Evolutionary conservation across 495 filamentous ascomycete species (phyloP), one percentile per base, ranked within the genome.

Genomic region (Aspergillus cristatus): DNA sequence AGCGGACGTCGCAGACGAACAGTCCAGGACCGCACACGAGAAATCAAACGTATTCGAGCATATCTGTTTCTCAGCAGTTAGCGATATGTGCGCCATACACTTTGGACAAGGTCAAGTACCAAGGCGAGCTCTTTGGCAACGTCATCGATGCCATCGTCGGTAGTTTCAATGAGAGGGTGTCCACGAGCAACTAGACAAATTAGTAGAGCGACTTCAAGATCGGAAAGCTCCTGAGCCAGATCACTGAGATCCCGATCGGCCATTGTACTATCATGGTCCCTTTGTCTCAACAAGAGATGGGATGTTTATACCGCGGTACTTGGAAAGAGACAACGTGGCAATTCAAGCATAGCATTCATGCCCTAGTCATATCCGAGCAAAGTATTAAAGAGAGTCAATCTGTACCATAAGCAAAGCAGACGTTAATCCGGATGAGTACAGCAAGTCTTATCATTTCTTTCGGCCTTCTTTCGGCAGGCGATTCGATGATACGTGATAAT

Each of bases 131-230:
- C 86, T 28, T 78, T 66, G 28, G 76, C 71, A 18, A 94, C 63
- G 40, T 75, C 69, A 53, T 82, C 65, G 30, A 89, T 52, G 37
- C 61, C 65, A 20, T 72, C 62, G 15, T 65, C 58, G 7, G 81
- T 78, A 28, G 83, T 82, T 58, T 82, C 79, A 50, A 97, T 77
- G 41, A 96, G 78, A 58, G 86, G 95, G 53, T 97, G 90, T 59
- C 91, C 81, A 38, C 77, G 74, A 16, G 80, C 75, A 38, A 83
- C 68, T 18, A 95, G 73, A 48, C 78, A 90, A 34, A 96, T 68
- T 14, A 96, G 70, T 10, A 81, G 62, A 17, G 91, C 91, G 29
- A 98, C 75, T 60, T 95, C 89, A 32, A 96, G 70, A 60, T 95
- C 91, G 38, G 82, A 86, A 29, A 97, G 67, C 32, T 71, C 68